Conservation (phyloP, 768 basidiomycete genomes). For the Daedaleopsis nitida region DNA sequence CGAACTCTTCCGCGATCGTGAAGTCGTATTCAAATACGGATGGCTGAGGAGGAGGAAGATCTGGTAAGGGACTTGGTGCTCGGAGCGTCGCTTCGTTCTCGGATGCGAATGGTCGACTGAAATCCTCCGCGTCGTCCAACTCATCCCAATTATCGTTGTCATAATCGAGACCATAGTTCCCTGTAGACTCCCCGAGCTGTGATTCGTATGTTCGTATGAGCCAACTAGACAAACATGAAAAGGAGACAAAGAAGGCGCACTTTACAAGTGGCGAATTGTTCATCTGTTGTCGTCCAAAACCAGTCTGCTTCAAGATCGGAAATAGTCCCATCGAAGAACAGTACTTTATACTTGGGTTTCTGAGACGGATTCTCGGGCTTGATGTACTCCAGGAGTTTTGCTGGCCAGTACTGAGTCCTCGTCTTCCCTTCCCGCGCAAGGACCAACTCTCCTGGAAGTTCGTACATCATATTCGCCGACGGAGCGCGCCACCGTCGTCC, state of each 20-base stretch:
- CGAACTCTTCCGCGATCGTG: conserved; percentile 58
- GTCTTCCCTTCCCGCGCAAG: conserved; percentile 48
- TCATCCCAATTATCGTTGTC: conserved; percentile 30
- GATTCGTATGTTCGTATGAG: not conserved
- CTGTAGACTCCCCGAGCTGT: conserved; percentile 62
- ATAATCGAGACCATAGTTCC: conserved; percentile 40
- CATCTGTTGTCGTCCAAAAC: conserved; percentile 61
- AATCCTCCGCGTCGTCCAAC: conserved; percentile 1
- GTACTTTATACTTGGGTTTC: conserved; percentile 53
- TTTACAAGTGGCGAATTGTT: conserved; percentile 64
- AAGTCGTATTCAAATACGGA: conserved; percentile 48
- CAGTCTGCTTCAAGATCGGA: conserved; percentile 45
- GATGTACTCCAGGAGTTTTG: conserved; percentile 54
- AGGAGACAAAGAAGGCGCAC: conserved; percentile 33
- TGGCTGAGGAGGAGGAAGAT: conserved; percentile 41
- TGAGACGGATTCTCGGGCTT: conserved; percentile 40
- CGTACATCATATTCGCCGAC: conserved; percentile 47
- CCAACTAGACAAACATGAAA: not conserved
- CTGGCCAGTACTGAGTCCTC: conserved; percentile 63
- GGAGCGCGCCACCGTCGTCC: conserved; percentile 40
- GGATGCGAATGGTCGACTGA: conserved; percentile 8
- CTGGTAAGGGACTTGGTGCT: conserved; percentile 39
- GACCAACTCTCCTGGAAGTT: conserved; percentile 70
- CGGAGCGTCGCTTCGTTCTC: conserved; percentile 35
- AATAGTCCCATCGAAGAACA: conserved; percentile 58